Evolutionary conservation across 176 grass and related monocot genomes (phyloP).

Genomic region (Bromus sterilis): DNA sequence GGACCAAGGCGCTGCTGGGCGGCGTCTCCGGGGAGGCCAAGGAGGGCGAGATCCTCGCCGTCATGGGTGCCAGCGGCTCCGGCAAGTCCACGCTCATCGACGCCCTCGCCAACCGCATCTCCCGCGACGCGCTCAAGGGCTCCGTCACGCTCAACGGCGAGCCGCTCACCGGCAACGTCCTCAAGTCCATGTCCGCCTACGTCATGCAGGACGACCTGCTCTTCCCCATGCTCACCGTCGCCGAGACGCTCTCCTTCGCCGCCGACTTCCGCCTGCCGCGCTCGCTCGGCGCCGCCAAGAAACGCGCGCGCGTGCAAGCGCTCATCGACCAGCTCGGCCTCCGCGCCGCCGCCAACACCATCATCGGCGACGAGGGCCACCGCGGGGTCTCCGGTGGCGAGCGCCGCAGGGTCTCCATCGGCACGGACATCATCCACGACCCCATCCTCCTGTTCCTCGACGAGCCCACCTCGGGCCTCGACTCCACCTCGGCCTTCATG

Average conservation of each 20-base stretch:
- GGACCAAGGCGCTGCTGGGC: constrained; percentile 48
- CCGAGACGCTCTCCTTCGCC: constrained; percentile 86
- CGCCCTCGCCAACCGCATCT: constrained; percentile 80
- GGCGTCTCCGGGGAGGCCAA: constrained; percentile 62
- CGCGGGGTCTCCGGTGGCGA: constrained; percentile 89
- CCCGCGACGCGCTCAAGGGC: constrained; percentile 65
- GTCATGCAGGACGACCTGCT: constrained; percentile 98
- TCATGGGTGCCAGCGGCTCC: constrained; percentile 84
- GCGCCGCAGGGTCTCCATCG: constrained; percentile 81
- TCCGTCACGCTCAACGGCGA: constrained; percentile 72
- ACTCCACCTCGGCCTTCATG: constrained; percentile 92
- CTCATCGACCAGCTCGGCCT: constrained; percentile 92
- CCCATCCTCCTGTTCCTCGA: constrained; percentile 91
- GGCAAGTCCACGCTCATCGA: constrained; percentile 98
- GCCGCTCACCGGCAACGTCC: constrained; percentile 36
- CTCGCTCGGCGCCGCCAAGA: constrained; percentile 54
- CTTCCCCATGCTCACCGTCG: constrained; percentile 90
- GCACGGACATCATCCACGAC: constrained; percentile 88
- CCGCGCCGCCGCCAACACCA: constrained; percentile 55
- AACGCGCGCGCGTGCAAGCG: constrained; percentile 65
- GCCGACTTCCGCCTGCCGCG: constrained; percentile 93
- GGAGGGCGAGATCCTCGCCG: constrained; percentile 79
- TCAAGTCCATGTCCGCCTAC: constrained; percentile 85
- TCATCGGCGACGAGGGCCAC: constrained; percentile 94
- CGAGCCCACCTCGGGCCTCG: constrained; percentile 93